These are phyloP conservation scores for Flaveria bidentis DNA, from an alignment of 129 eudicot genomes.

Conservation along the genomic window DNA sequence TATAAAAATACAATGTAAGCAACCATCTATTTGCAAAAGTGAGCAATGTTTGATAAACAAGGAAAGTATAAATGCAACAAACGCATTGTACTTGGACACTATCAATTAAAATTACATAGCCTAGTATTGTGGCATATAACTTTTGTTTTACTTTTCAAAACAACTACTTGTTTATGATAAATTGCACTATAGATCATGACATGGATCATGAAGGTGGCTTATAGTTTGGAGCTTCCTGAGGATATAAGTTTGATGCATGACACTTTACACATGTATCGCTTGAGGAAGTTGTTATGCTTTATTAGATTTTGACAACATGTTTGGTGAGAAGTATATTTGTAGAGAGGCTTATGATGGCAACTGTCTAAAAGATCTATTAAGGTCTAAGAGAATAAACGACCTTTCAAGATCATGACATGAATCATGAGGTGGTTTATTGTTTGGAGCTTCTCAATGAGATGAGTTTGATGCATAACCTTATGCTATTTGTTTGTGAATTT, in stretches of 20 bases:
- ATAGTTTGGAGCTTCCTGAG: neutral
- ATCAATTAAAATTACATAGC: too few species aligned
- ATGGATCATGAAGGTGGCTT: neutral
- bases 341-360: neutral
- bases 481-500: too few species aligned
- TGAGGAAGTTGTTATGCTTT: neutral
- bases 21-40: slow-evolving; percentile 8
- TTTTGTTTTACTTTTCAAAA: neutral
- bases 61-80: slow-evolving; percentile 8
- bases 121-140: neutral
- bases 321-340: neutral
- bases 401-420: neutral
- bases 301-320: neutral
- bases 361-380: neutral
- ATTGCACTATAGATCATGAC: neutral
- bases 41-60: neutral
- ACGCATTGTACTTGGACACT: neutral
- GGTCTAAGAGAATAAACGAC: neutral
- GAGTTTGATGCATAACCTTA: neutral
- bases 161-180: neutral
- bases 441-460: neutral
- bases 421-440: neutral
- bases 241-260: neutral
- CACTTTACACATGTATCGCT: neutral
- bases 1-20: neutral